Percentiles rank a stretch among this genome's conserved stretches.
Evolutionary conservation across 2,329 filamentous ascomycete species (phyloP).

Genomic region (Cephalotrichum gorgonifer): DNA sequence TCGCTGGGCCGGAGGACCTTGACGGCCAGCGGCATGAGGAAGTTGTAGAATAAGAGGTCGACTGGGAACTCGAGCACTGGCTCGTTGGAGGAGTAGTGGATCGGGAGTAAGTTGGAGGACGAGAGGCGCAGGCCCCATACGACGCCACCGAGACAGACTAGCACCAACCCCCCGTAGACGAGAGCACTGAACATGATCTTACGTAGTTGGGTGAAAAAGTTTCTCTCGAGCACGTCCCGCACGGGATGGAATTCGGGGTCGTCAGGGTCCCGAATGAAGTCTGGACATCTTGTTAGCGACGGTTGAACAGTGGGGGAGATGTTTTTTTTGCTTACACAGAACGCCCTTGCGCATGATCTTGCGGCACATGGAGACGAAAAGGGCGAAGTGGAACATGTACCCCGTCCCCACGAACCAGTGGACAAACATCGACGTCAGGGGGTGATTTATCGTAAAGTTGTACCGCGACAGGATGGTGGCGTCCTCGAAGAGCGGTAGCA

Average conservation of each 20-base stretch:
- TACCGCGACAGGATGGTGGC: slow-evolving; percentile 69
- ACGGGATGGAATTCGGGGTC: slow-evolving; percentile 98
- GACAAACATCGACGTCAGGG: slow-evolving; percentile 85
- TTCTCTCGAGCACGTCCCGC: slow-evolving; percentile 88
- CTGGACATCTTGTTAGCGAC: slow-evolving; percentile 27
- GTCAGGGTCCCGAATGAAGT: slow-evolving; percentile 96
- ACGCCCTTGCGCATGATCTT: slow-evolving; percentile 95
- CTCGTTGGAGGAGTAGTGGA: slow-evolving; percentile 88
- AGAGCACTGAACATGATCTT: slow-evolving; percentile 96
- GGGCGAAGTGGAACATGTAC: slow-evolving; percentile 99
- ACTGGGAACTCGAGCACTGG: slow-evolving; percentile 90
- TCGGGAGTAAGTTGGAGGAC: slow-evolving; percentile 66
- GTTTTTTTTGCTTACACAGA: slow-evolving; percentile 77
- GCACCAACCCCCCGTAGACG: slow-evolving; percentile 87
- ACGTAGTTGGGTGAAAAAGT: slow-evolving; percentile 80
- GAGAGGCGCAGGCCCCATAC: slow-evolving; percentile 77
- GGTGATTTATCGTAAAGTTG: slow-evolving; percentile 66
- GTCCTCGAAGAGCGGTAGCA: slow-evolving; percentile 79
- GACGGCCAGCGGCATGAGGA: slow-evolving; percentile 81
- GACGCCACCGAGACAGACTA: slow-evolving; percentile 87
- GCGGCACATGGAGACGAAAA: slow-evolving; percentile 97
- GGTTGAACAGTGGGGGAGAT: too few relatives aligned
- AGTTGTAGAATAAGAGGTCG: slow-evolving; percentile 93
- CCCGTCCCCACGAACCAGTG: slow-evolving; percentile 99
- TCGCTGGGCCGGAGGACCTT: slow-evolving; percentile 78